phyloP scores from a whole-genome alignment of 345 rosid genomes.

The Iberis pinnata region DNA sequence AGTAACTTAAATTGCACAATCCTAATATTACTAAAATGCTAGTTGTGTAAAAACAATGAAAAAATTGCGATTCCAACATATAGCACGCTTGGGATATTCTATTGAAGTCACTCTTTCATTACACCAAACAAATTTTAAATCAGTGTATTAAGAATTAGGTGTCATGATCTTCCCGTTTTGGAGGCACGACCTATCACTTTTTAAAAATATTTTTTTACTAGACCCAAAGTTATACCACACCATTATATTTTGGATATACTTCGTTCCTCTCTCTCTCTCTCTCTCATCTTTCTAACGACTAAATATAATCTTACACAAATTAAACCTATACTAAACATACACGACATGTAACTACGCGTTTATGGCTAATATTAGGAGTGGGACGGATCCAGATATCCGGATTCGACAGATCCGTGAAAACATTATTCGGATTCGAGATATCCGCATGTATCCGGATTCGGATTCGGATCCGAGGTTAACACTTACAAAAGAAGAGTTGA shows the following conservation, averaged over 20 bases:
- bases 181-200: conserved; percentile 5
- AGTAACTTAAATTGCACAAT: background rate
- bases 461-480: too few species aligned
- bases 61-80: conserved; percentile 2
- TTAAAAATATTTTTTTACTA: background rate
- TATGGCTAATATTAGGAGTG: too few species aligned
- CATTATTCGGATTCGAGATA: too few species aligned
- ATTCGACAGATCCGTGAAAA: too few species aligned
- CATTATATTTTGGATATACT: background rate
- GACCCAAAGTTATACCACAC: conserved; percentile 6
- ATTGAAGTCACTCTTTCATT: background rate
- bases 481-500: too few species aligned
- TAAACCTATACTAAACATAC: background rate
- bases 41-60: background rate
- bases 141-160: conserved; percentile 7
- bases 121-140: background rate
- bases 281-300: background rate
- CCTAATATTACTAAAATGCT: conserved; percentile 1
- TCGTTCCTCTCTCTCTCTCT: background rate
- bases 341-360: too few species aligned
- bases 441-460: too few species aligned
- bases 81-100: conserved; percentile 19
- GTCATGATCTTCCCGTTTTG: conserved; percentile 20
- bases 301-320: background rate
- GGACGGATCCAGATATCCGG: too few species aligned